phyloP scores from a whole-genome alignment of 1,139 yeast genomes.

The Nakaseomyces kungkrabaensis region DNA sequence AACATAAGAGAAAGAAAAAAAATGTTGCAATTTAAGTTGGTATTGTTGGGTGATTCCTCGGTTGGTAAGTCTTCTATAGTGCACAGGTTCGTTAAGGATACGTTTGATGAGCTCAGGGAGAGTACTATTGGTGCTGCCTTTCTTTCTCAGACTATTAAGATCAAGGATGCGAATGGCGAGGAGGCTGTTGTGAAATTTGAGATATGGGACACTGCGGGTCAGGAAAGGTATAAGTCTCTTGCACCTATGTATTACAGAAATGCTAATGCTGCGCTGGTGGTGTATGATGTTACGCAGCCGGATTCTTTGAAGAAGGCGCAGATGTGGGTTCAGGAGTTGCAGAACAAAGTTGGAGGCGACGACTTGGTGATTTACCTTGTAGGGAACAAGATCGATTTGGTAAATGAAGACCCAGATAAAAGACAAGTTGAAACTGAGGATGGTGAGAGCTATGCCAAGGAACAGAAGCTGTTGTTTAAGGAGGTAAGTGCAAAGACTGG shows the following conservation, averaged over 20 bases:
- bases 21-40: constrained; percentile 64
- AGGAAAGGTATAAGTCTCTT: constrained; percentile 68
- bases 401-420: constrained; percentile 31
- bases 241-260: constrained; percentile 84
- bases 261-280: constrained; percentile 77
- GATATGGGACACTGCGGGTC: constrained; percentile 88
- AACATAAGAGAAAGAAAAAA: background rate
- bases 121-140: constrained; percentile 98
- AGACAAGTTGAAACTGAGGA: constrained; percentile 47
- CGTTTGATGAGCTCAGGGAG: constrained; percentile 88
- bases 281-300: constrained; percentile 57
- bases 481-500: constrained; percentile 96
- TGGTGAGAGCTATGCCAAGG: constrained; percentile 54
- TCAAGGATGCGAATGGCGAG: constrained; percentile 22
- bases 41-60: constrained; percentile 87
- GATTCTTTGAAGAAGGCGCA: constrained; percentile 81
- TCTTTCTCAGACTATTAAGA: constrained; percentile 74
- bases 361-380: constrained; percentile 80
- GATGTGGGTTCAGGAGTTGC: constrained; percentile 91
- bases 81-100: constrained; percentile 85
- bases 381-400: constrained; percentile 72
- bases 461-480: constrained; percentile 69
- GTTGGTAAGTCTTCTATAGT: constrained; percentile 92
- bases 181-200: constrained; percentile 60
- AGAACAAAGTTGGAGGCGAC: constrained; percentile 67